Conservation (phyloP, 2,329 filamentous ascomycete species). For the Apiospora sp. region DNA sequence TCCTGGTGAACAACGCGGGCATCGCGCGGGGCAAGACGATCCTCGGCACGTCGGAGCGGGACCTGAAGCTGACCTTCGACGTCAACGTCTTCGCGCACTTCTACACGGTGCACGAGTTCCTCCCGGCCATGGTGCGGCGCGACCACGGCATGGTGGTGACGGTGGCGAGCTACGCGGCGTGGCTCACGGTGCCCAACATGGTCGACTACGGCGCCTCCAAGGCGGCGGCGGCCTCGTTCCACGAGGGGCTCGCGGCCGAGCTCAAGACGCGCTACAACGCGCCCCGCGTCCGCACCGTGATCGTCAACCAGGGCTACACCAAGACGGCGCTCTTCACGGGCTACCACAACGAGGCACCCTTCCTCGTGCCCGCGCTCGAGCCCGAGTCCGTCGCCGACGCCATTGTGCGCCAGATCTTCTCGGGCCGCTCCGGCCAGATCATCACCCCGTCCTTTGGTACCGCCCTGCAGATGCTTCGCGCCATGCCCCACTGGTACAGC, state of each 20-base stretch:
- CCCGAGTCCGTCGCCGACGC: conserved; percentile 70
- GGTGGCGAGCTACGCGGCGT: conserved; percentile 63
- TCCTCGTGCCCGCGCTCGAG: conserved; percentile 61
- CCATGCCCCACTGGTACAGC: conserved; percentile 70
- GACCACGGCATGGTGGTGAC: conserved; percentile 66
- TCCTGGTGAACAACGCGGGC: conserved; percentile 48
- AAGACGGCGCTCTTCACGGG: conserved; percentile 67
- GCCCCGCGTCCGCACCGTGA: conserved; percentile 66
- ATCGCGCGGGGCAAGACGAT: conserved; percentile 56
- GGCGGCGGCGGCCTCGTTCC: conserved; percentile 64
- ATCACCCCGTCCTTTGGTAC: conserved; percentile 57
- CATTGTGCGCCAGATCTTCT: conserved; percentile 67
- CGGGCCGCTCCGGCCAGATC: conserved; percentile 64
- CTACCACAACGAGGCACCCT: conserved; percentile 58
- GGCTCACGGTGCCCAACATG: conserved; percentile 60
- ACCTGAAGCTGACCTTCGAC: conserved; percentile 57
- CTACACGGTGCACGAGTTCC: conserved; percentile 57
- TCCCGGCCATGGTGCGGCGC: conserved; percentile 57
- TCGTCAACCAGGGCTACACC: conserved; percentile 70
- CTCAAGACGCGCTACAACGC: conserved; percentile 61
- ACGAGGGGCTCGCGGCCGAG: conserved; percentile 63
- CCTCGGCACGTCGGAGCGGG: conserved; percentile 51
- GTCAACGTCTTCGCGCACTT: conserved; percentile 61
- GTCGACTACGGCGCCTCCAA: conserved; percentile 68
- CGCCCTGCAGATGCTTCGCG: conserved; percentile 53